These are phyloP conservation scores for Hippophae tibetana DNA, from an alignment of 306 rosid genomes.

Conservation along the genomic window DNA sequence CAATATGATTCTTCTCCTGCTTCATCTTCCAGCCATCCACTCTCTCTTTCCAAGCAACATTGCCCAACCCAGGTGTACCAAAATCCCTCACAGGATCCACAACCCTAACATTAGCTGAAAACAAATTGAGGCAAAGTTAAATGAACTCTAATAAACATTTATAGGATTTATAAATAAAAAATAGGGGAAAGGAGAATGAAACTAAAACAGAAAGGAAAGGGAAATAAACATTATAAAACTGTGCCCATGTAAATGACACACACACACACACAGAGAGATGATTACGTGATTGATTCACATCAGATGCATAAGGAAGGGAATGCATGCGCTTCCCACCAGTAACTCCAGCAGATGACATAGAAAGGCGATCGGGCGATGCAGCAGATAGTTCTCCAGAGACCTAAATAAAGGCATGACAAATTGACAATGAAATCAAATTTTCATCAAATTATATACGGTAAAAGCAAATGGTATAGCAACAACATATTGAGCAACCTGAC, in stretches of 20 bases:
- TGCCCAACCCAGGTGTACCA: conserved; percentile 59
- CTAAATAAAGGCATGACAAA: conserved; percentile 27
- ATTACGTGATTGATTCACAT: conserved; percentile 68
- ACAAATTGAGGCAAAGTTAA: conserved; percentile 10
- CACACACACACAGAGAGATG: neutral
- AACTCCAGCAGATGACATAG: conserved; percentile 82
- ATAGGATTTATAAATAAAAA: conserved; percentile 6
- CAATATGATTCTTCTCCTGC: conserved; percentile 62
- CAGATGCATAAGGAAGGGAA: conserved; percentile 57
- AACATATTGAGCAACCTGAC: conserved; percentile 51
- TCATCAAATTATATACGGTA: neutral
- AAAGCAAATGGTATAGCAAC: conserved; percentile 2
- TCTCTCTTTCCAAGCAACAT: conserved; percentile 99
- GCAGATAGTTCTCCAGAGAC: conserved; percentile 92
- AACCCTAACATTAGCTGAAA: conserved; percentile 65
- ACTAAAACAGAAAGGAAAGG: neutral
- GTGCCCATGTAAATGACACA: neutral
- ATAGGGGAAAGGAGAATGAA: neutral
- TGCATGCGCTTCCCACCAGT: conserved; percentile 59
- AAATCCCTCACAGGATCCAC: conserved; percentile 54
- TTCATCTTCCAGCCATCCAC: conserved; percentile 99
- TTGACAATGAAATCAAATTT: conserved; percentile 4
- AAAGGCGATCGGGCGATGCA: conserved; percentile 81
- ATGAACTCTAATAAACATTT: conserved; percentile 18
- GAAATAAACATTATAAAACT: neutral